Evolutionary conservation across 2,329 filamentous ascomycete genomes (phyloP), one percentile per base, ranked within the genome.

Genomic region (Alternaria atra): DNA sequence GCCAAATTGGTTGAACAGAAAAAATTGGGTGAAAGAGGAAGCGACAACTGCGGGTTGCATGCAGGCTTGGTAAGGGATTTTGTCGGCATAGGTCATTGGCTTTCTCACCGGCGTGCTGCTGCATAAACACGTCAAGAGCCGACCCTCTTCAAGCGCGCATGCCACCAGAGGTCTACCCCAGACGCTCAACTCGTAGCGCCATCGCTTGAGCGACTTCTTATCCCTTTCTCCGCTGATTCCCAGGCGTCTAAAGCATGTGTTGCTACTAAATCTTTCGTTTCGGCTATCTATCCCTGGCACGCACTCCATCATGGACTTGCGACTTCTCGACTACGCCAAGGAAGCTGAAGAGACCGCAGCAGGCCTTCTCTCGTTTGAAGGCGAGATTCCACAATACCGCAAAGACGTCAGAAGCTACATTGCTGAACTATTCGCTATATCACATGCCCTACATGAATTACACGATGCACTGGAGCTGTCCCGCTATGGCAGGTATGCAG

Each of bases 381-480:
- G 79, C 57, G 80, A 82, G 65, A 81, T 88, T 50, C 82, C 84
- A 7, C 80, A 85, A 53, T 77, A 83, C 67, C 79, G 82, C 34
- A 81, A 83, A 32, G 83, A 85, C 43, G 84, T 89, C 66, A 85
- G 84, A 25, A 79, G 79, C 32, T 74, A 85, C 29, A 84, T 88
- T 53, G 81, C 83, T 55, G 81, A 86, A 61, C 80, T 88, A 25
- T 87, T 85, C 69, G 80, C 80, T 52, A 84, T 88, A 71, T 84
- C 84, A 57, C 79, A 81, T 48, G 79, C 78, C 8, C 77, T 89
- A 25, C 81, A 82, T 46, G 77, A 77, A 42, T 75, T 89, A 39
- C 80, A 85, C 42, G 77, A 78, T 51, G 73, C 81, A 29, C 73
- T 84, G 30, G 75, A 77, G 13, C 73, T 79, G 58, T 76, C 77